Evolutionary conservation across 2,329 filamentous ascomycete genomes (phyloP).

Genomic region (Davidsoniella australis): DNA sequence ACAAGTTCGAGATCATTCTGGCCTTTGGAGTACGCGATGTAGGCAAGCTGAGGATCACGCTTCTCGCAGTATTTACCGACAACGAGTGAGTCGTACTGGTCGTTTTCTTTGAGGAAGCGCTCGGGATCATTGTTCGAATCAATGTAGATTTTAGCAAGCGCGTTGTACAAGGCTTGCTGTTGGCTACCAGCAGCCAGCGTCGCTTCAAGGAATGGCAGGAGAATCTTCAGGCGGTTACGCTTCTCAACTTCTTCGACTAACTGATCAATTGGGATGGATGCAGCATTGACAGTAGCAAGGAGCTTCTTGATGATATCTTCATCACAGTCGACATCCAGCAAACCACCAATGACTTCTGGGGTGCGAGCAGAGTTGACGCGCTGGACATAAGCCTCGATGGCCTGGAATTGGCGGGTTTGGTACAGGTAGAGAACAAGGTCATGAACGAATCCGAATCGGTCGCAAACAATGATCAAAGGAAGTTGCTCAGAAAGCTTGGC

Average conservation of each 20-base stretch:
- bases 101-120: conserved; percentile 93
- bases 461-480: conserved; percentile 93
- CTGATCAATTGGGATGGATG: conserved; percentile 81
- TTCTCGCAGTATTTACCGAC: conserved; percentile 99
- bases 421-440: conserved; percentile 93
- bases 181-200: conserved; percentile 81
- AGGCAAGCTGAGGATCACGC: conserved; percentile 87
- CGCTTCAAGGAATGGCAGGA: conserved; percentile 88
- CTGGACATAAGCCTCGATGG: conserved; percentile 96
- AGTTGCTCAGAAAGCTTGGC: conserved; percentile 82
- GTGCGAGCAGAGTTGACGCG: conserved; percentile 84
- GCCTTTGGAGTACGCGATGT: conserved; percentile 88
- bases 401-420: conserved; percentile 98
- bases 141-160: conserved; percentile 97
- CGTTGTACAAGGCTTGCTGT: conserved; percentile 93
- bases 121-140: conserved; percentile 97
- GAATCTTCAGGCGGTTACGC: conserved; percentile 84
- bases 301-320: conserved; percentile 91
- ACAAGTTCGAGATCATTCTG: conserved; percentile 95
- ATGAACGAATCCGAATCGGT: conserved; percentile 98
- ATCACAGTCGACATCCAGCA: conserved; percentile 93
- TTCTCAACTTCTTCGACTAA: conserved; percentile 90
- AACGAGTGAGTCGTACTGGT: conserved; percentile 79
- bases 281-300: conserved; percentile 65
- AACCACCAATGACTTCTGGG: conserved; percentile 78